A percentile compares a stretch with the other conserved stretches of the same genome.
Conservation (phyloP, 1,284 basidiomycete species). For the Cryptococcus sp. region DNA sequence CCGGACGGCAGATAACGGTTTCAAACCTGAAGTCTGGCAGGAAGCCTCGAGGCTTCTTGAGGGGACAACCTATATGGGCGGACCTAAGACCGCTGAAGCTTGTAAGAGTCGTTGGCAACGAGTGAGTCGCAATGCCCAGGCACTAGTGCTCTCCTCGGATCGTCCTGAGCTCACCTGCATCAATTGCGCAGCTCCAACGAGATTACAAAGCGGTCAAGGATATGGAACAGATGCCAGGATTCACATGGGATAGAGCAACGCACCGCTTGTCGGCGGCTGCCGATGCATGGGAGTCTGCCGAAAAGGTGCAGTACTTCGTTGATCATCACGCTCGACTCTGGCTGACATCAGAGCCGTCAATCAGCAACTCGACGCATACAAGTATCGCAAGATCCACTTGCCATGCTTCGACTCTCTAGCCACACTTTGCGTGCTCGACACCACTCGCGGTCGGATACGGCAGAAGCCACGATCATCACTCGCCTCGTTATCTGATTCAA, state of each 20-base stretch:
- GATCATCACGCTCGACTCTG: not conserved
- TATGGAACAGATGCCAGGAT: constrained; percentile 32
- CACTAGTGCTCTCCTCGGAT: not conserved
- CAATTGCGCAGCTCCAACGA: constrained; percentile 31
- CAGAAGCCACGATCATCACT: constrained; percentile 26
- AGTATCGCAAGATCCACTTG: constrained; percentile 41
- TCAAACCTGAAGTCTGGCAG: constrained; percentile 48
- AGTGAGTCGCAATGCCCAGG: constrained; percentile 17
- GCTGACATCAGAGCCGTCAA: not conserved
- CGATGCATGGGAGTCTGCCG: constrained; percentile 39
- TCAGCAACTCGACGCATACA: constrained; percentile 32
- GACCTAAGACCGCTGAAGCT: constrained; percentile 47
- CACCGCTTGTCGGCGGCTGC: constrained; percentile 30
- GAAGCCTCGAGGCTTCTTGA: constrained; percentile 34
- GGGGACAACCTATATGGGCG: constrained; percentile 32
- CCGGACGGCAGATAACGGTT: constrained; percentile 46
- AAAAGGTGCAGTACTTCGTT: constrained; percentile 22
- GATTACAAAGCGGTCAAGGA: constrained; percentile 46
- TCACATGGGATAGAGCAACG: constrained; percentile 33
- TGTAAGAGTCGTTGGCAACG: constrained; percentile 49
- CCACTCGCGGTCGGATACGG: constrained; percentile 6
- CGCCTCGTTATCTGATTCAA: constrained; percentile 21
- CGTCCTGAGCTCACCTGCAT: not conserved
- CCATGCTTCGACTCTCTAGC: constrained; percentile 39
- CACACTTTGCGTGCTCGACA: constrained; percentile 30